Percentiles rank a stretch among this genome's conserved stretches.
Conservation (phyloP, 2,329 filamentous ascomycete genomes). For the Aspergillus pseudoterreus region DNA sequence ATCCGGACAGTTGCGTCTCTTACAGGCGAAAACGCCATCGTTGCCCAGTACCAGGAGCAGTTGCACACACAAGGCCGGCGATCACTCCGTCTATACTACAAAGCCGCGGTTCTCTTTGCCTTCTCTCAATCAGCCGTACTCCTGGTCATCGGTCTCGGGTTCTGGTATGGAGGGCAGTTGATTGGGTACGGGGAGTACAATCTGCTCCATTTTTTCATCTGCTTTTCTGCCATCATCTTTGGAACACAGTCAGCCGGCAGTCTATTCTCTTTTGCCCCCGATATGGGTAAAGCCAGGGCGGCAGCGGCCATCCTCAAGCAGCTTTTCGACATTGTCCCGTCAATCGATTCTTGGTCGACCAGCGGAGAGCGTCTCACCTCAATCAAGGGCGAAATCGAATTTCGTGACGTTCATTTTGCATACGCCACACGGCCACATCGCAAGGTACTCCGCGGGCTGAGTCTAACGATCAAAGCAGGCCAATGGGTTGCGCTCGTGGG, state of each 20-base stretch:
- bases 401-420: conserved; percentile 90
- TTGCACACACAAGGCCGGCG: background rate
- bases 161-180: conserved; percentile 63
- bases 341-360: background rate
- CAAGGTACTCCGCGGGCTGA: conserved; percentile 81
- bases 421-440: conserved; percentile 90
- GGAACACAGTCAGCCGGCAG: conserved; percentile 23
- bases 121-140: conserved; percentile 22
- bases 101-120: conserved; percentile 24
- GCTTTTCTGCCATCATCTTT: conserved; percentile 42
- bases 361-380: background rate
- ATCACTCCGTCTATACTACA: conserved; percentile 8
- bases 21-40: background rate
- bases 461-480: conserved; percentile 48
- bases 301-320: conserved; percentile 36
- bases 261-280: conserved; percentile 29
- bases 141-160: conserved; percentile 42
- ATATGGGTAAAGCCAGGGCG: conserved; percentile 22
- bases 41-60: background rate
- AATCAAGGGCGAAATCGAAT: conserved; percentile 58
- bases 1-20: conserved; percentile 44
- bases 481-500: conserved; percentile 72
- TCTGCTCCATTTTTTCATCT: conserved; percentile 40
- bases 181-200: conserved; percentile 47
- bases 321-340: conserved; percentile 40